Base-by-base conservation (phyloP, 2,329 filamentous ascomycete genomes). In the Scopulariopsis brevicaulis region DNA sequence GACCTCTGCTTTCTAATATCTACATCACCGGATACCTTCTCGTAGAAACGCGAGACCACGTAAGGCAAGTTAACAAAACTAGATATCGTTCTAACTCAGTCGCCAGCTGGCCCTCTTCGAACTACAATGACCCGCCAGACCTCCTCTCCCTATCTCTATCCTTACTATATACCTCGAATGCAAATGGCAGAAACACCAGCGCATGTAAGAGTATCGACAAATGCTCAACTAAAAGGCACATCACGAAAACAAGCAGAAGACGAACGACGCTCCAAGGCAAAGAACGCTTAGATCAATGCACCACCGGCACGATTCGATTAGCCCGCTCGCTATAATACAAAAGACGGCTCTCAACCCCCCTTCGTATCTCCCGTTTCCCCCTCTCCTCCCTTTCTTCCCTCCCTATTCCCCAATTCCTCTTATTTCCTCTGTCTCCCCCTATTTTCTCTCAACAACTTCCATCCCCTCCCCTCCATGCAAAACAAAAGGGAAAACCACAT, bases 261-360 rank as follows among this genome's bases (percentile, higher is more conserved):
- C n/a, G 6, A 18, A 15, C 5, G 15, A 40, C 37, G 37, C 20
- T 52, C 6, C 22, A 32, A 52, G 4, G 25, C 20, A 53, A 28
- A 53, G 4, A 53, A 25, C 32, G 32, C 18, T 8, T 1, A 7
- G 24, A 22, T 11, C 8, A 25, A 28, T 34, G 51, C 51, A 10
- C 24, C 51, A 53, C 8, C 24, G 10, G 32, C 28, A 25, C 24
- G 24, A 53, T 53, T 53, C 24, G 24, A 53, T 53, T 53, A 22
- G 24, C 51, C 24, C 22, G 32, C 32, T 53, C 53, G 43, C 34
- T 54, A 46, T 54, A 43, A 55, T 58, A 52, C 52, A 58, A 43
- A 53, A 54, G 32, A 43, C 40, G 52, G 40, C 34, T 43, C 51
- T 34, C 15, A 15, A 22, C 34, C 50, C 37, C 50, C n/a, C n/a